phyloP scores from a whole-genome alignment of 352 stramenopile genomes.

The Sclerospora graminicola region DNA sequence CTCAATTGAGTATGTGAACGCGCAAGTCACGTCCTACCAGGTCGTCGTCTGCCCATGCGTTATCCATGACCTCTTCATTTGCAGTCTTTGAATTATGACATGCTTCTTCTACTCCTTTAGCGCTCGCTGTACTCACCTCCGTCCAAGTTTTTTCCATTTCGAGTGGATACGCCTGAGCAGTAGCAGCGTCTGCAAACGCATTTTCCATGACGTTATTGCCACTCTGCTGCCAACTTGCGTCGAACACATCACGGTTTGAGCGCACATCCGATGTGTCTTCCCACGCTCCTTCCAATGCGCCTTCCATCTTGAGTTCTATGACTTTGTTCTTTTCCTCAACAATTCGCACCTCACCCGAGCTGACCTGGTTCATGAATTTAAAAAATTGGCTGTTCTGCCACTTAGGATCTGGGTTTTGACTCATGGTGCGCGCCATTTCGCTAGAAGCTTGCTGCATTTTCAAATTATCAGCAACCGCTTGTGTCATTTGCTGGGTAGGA shows the following conservation, averaged over 20 bases:
- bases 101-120: constrained; percentile 28
- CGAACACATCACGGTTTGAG: constrained; percentile 52
- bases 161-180: constrained; percentile 15
- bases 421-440: constrained; percentile 71
- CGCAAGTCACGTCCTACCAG: constrained; percentile 27
- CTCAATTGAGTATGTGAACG: neutral
- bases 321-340: constrained; percentile 75
- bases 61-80: constrained; percentile 47
- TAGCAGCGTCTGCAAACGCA: constrained; percentile 32
- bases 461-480: constrained; percentile 19
- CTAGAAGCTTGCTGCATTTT: constrained; percentile 44
- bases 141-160: constrained; percentile 37
- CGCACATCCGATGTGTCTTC: constrained; percentile 32
- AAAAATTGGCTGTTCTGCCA: constrained; percentile 84
- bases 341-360: constrained; percentile 57
- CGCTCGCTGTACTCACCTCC: constrained; percentile 15
- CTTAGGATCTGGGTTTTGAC: constrained; percentile 65
- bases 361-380: constrained; percentile 80
- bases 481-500: constrained; percentile 10
- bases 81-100: constrained; percentile 38
- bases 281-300: constrained; percentile 58
- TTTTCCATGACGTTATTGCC: constrained; percentile 36
- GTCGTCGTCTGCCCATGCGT: constrained; percentile 49
- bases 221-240: constrained; percentile 40
- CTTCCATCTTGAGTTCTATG: constrained; percentile 31